Evolutionary conservation across 2,329 filamentous ascomycete species (phyloP), one percentile per base, ranked within the genome.

Genomic region (Fusarium miscanthi): DNA sequence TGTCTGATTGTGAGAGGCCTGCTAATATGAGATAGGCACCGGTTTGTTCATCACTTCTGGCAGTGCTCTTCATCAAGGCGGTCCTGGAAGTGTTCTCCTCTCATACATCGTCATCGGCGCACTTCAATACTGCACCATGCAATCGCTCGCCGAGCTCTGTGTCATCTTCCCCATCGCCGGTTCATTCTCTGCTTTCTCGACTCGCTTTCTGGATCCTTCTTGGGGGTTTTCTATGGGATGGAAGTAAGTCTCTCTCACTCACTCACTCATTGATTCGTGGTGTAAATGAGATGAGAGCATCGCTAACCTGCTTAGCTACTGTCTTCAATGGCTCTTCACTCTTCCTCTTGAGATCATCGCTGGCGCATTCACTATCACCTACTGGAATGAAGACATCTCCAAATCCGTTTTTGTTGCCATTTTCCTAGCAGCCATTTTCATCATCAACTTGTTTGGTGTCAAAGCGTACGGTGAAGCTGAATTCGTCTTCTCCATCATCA

Each of bases 171-270:
- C 95, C 3, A 92, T 98, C 25, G 93, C 95, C 16, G 95, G 95
- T 60, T 97, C 94, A 6, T 98, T 98, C 80, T 94, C 94, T 3
- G 92, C 94, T 14, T 98, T 95, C 82, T 97, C 95, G 12, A 97
- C 94, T n/a, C 90, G 95, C 13, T 98, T 98, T 77, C 82, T 98
- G 8, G 94, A 98, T 78, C 95, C 95, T 1, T 94, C 95, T 0
- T 97, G 94, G 94, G 94, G 94, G 0, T 97, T 97, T 79, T 93
- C 94, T 35, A 97, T 97, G 94, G 94, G 94, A 13, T 97, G 94
- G 94, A 97, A 97, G 87, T 93, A 81, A 81, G 89, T 87, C 11
- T 23, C 23, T 2, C 33, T 27, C 23, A n/a, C 23, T 21, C 19
- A 4, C 33, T 27, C 23, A n/a, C 17, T 16, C 5, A 16, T 2